phyloP scores from a whole-genome alignment of 1,284 basidiomycete genomes.

The Salmacisia buchloeana region DNA sequence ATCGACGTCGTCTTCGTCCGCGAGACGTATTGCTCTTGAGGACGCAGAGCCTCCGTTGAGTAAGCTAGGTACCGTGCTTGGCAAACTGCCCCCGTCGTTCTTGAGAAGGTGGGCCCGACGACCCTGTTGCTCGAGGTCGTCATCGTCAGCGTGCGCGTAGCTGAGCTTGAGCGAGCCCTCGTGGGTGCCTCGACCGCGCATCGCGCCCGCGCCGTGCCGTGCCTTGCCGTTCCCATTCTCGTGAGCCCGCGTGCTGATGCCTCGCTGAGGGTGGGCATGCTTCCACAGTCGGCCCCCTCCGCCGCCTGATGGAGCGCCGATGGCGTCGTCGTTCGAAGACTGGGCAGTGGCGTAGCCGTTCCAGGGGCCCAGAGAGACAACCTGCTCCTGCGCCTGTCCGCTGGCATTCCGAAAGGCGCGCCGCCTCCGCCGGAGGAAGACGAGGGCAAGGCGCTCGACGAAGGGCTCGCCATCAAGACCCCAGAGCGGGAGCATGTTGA shows the following conservation, averaged over 20 bases:
- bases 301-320: background rate
- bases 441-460: background rate
- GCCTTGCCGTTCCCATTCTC: background rate
- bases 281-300: background rate
- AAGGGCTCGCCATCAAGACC: constrained; percentile 9
- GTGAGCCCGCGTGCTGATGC: too few species aligned
- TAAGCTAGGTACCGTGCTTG: background rate
- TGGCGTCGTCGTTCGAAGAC: background rate
- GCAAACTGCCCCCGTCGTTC: background rate
- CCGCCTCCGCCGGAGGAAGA: background rate
- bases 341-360: background rate
- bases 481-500: constrained; percentile 12
- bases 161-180: too few species aligned
- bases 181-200: background rate
- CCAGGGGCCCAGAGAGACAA: background rate
- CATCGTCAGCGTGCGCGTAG: background rate
- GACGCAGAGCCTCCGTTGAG: background rate
- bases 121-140: background rate
- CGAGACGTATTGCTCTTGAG: too few species aligned
- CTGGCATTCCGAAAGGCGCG: background rate
- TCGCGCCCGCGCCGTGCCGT: background rate
- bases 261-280: background rate
- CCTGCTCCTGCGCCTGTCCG: background rate
- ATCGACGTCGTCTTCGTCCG: background rate
- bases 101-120: background rate